Evolutionary conservation across 495 filamentous ascomycete genomes (phyloP).

Genomic region (Penicillium goetzii): DNA sequence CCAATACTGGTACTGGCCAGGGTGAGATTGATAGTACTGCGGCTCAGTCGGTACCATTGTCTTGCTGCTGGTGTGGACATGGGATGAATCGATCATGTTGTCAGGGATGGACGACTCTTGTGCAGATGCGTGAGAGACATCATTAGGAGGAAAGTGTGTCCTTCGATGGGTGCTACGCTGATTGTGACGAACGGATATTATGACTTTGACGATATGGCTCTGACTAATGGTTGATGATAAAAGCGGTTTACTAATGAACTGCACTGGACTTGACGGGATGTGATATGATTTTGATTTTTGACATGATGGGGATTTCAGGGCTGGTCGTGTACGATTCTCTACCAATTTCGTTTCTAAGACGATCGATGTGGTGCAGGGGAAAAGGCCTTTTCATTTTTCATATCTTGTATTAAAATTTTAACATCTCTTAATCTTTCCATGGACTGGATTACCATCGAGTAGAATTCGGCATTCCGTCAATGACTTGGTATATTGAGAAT

Average conservation of each 20-base stretch:
- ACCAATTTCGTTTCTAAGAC: too few species aligned
- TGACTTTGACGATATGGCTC: not conserved
- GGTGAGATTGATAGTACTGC: not conserved
- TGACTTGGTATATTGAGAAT: too few species aligned
- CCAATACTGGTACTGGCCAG: not conserved
- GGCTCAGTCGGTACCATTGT: conserved; percentile 42
- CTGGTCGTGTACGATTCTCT: not conserved
- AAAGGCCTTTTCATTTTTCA: not conserved
- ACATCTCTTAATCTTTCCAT: not conserved
- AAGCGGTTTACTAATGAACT: too few species aligned
- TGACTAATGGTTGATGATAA: too few species aligned
- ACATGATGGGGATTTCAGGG: too few species aligned
- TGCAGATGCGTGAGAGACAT: conserved; percentile 68
- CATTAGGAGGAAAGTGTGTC: conserved; percentile 41
- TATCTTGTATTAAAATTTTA: not conserved
- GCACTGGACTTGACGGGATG: too few species aligned
- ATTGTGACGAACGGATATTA: not conserved
- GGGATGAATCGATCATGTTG: conserved; percentile 74
- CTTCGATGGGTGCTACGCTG: not conserved
- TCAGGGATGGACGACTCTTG: conserved; percentile 70
- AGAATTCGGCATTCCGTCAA: too few species aligned
- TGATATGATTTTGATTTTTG: too few species aligned
- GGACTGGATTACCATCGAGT: not conserved
- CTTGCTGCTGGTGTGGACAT: conserved; percentile 80
- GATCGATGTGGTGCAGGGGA: too few species aligned